Conservation (phyloP, 148 eudicot species). For the Hydrangea macrophylla region DNA sequence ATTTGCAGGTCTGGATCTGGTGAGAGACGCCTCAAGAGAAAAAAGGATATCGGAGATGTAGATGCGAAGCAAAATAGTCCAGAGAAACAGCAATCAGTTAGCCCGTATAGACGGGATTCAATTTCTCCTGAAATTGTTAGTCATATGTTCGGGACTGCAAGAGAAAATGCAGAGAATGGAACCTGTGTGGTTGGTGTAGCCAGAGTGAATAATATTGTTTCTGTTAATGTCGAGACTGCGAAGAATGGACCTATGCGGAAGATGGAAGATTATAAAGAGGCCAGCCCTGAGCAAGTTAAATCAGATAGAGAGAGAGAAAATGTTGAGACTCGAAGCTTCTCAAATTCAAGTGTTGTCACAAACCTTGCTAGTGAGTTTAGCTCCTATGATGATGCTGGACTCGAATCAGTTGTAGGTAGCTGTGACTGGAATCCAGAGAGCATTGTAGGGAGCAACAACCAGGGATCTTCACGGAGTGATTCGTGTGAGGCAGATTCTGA, state of each 20-base stretch:
- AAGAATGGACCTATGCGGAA: neutral
- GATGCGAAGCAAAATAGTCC: slow-evolving; percentile 16
- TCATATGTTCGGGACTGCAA: slow-evolving; percentile 13
- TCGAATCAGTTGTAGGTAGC: slow-evolving; percentile 5
- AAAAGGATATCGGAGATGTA: slow-evolving; percentile 22
- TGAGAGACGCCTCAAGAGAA: slow-evolving; percentile 37
- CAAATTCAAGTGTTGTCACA: slow-evolving; percentile 23
- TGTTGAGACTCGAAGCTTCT: slow-evolving; percentile 8
- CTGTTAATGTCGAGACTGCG: neutral
- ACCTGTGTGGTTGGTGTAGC: neutral
- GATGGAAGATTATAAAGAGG: neutral
- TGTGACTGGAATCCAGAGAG: slow-evolving; percentile 18
- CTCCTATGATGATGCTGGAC: slow-evolving; percentile 9
- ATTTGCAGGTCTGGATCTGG: slow-evolving; percentile 20
- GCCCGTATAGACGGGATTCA: slow-evolving; percentile 31
- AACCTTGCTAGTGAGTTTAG: slow-evolving; percentile 18
- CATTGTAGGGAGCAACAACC: slow-evolving; percentile 19
- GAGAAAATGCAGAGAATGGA: slow-evolving; percentile 10
- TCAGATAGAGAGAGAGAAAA: slow-evolving; percentile 10
- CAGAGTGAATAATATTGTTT: neutral
- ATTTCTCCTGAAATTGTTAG: slow-evolving; percentile 25
- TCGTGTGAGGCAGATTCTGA: slow-evolving; percentile 24
- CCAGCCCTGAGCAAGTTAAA: neutral
- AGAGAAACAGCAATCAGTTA: slow-evolving; percentile 27
- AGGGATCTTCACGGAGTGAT: slow-evolving; percentile 13